A percentile compares a stretch with the other conserved stretches of the same genome.
These are phyloP conservation scores for Arthrobotrys pseudoclavata DNA, from an alignment of 2,329 filamentous ascomycete genomes.

Conservation along the genomic window DNA sequence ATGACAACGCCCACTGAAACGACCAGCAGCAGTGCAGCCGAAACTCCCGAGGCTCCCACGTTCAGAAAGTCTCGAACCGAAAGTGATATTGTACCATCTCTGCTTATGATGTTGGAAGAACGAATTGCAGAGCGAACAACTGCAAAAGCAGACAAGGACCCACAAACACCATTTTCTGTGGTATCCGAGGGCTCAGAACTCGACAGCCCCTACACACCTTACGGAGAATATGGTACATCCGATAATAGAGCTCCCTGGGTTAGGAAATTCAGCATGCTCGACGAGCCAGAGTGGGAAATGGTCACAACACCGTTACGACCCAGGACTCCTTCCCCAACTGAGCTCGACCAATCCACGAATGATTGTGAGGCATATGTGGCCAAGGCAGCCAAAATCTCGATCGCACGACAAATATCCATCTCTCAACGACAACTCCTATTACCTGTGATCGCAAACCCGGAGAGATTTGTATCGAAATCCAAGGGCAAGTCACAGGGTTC, in stretches of 20 bases:
- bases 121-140: conserved; percentile 33
- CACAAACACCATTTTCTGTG: conserved; percentile 57
- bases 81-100: conserved; percentile 56
- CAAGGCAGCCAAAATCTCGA: conserved; percentile 75
- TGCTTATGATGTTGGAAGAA: conserved; percentile 58
- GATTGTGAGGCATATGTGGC: conserved; percentile 68
- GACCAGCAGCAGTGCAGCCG: neutral
- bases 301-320: conserved; percentile 55
- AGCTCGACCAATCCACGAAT: conserved; percentile 66
- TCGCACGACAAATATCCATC: conserved; percentile 77
- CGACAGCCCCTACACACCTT: conserved; percentile 53
- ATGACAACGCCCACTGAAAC: conserved; percentile 55
- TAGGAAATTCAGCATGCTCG: conserved; percentile 54
- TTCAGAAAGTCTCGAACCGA: conserved; percentile 48
- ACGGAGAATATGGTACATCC: conserved; percentile 1
- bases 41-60: conserved; percentile 34
- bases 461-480: conserved; percentile 60
- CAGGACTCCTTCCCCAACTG: conserved; percentile 64
- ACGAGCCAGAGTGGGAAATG: conserved; percentile 60
- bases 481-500: conserved; percentile 36
- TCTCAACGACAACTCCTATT: conserved; percentile 74
- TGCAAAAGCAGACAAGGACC: conserved; percentile 37
- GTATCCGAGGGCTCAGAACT: conserved; percentile 56
- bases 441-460: conserved; percentile 67
- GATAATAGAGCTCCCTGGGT: conserved; percentile 51